These are phyloP conservation scores for Amaranthus cruentus DNA, from an alignment of 148 eudicot genomes.

Conservation along the genomic window DNA sequence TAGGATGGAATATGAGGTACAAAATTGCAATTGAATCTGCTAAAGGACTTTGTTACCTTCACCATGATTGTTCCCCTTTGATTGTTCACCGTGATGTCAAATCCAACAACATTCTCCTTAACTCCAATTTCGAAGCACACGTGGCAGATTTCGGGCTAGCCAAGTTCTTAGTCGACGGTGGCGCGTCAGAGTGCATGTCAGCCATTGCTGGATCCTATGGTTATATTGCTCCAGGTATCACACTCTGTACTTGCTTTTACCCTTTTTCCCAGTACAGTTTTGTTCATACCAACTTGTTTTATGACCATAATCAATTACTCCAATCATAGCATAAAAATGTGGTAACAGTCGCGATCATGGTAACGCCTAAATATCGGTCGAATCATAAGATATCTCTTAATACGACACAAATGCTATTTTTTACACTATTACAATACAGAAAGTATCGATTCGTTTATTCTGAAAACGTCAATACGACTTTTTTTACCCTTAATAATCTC, in stretches of 20 bases:
- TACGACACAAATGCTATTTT: too few relatives aligned
- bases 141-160: slow-evolving; percentile 97
- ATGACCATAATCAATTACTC: too few relatives aligned
- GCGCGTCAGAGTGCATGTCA: slow-evolving; percentile 84
- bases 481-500: neutral
- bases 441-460: too few relatives aligned
- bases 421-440: too few relatives aligned
- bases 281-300: too few relatives aligned
- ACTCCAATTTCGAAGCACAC: slow-evolving; percentile 81
- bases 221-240: slow-evolving; percentile 94
- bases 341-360: too few relatives aligned
- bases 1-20: slow-evolving; percentile 87
- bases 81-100: slow-evolving; percentile 92
- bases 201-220: slow-evolving; percentile 95
- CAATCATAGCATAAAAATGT: too few relatives aligned
- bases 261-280: too few relatives aligned
- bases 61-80: slow-evolving; percentile 90
- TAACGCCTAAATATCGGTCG: too few relatives aligned
- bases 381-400: too few relatives aligned
- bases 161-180: slow-evolving; percentile 67
- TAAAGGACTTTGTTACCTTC: slow-evolving; percentile 83
- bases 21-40: slow-evolving; percentile 79
- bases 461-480: too few relatives aligned
- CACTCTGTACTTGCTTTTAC: too few relatives aligned
- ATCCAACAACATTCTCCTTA: slow-evolving; percentile 73